These are phyloP conservation scores for Flaveria sonorensis DNA, from an alignment of 129 eudicot species.

Conservation along the genomic window DNA sequence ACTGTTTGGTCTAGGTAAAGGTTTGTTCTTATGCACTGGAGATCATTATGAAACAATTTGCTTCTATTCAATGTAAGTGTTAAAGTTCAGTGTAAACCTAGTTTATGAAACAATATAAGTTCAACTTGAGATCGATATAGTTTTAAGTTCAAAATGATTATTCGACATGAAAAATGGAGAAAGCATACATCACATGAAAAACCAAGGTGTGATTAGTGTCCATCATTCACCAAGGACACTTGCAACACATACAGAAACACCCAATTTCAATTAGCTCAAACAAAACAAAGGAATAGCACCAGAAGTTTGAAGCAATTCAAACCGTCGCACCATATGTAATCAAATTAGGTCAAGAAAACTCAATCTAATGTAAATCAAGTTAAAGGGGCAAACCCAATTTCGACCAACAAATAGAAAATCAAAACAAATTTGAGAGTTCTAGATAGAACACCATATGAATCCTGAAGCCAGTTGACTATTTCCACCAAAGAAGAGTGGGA, in stretches of 20 bases:
- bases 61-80: neutral
- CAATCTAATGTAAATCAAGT: constrained; percentile 1
- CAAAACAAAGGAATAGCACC: too few relatives aligned
- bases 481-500: neutral
- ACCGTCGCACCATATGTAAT: neutral
- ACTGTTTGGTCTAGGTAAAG: neutral
- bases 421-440: neutral
- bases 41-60: neutral
- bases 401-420: neutral
- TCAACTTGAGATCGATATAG: neutral
- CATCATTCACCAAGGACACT: neutral
- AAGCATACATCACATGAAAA: neutral
- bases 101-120: neutral
- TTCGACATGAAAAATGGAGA: neutral
- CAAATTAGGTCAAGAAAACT: constrained; percentile 29
- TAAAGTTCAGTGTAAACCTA: neutral
- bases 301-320: neutral
- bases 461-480: neutral
- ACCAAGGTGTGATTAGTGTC: neutral
- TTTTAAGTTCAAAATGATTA: neutral
- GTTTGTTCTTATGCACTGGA: too few relatives aligned
- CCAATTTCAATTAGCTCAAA: neutral
- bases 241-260: neutral
- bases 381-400: neutral
- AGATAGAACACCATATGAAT: too few relatives aligned